These are phyloP conservation scores for Musa troglodytarum DNA, from an alignment of 176 grass and related monocot species.

Conservation along the genomic window DNA sequence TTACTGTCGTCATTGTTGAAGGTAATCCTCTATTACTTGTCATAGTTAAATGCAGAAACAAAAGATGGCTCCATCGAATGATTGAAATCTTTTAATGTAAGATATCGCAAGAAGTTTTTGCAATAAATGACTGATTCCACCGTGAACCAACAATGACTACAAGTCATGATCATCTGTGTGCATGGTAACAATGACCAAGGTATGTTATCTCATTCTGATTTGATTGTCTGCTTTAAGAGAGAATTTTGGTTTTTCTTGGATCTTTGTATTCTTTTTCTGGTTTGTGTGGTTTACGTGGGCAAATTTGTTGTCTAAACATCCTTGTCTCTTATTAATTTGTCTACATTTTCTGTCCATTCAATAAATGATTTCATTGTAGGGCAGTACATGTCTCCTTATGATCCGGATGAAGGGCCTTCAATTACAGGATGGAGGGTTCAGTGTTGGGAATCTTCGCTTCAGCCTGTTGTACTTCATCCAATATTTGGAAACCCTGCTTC, in stretches of 20 bases:
- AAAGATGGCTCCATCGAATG: no score
- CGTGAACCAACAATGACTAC: background rate
- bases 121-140: background rate
- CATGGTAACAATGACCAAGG: background rate
- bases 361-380: slow-evolving; percentile 38
- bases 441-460: slow-evolving; percentile 91
- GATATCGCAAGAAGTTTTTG: background rate
- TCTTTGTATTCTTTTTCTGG: background rate
- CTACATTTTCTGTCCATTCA: background rate
- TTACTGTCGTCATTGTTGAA: slow-evolving; percentile 96
- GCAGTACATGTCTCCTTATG: slow-evolving; percentile 99
- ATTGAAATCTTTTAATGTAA: no score
- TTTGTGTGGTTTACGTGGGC: no score
- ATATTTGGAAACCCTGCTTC: slow-evolving; percentile 85
- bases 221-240: no score
- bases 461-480: slow-evolving; percentile 97
- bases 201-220: no score
- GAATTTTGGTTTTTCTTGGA: background rate
- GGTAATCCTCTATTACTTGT: slow-evolving; percentile 27
- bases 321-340: background rate
- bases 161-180: background rate
- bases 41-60: background rate
- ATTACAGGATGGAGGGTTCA: slow-evolving; percentile 98
- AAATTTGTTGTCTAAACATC: no score
- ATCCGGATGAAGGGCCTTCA: slow-evolving; percentile 98